phyloP scores from a whole-genome alignment of 345 rosid species.

The Pseudoturritis turrita region DNA sequence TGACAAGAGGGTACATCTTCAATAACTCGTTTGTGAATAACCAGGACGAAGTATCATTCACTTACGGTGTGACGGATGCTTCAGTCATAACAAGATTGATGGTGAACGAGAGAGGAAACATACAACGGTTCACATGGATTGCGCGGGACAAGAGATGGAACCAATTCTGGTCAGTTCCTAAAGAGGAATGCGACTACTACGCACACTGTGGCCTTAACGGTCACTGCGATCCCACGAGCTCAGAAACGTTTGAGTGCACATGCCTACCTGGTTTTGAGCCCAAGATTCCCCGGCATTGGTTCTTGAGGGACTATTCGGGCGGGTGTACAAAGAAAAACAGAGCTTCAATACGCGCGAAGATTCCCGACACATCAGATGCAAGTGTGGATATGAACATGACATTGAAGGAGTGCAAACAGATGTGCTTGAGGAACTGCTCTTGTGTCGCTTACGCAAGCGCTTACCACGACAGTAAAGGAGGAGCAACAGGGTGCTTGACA shows the following conservation, averaged over 20 bases:
- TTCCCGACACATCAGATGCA: constrained; percentile 44
- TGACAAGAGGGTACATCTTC: constrained; percentile 36
- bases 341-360: constrained; percentile 25
- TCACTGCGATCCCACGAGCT: constrained; percentile 34
- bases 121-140: constrained; percentile 50
- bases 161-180: constrained; percentile 39
- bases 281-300: constrained; percentile 39
- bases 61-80: constrained; percentile 27
- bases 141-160: constrained; percentile 37
- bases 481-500: constrained; percentile 41
- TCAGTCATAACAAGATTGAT: constrained; percentile 42
- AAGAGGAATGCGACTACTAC: constrained; percentile 58
- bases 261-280: constrained; percentile 76
- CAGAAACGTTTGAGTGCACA: constrained; percentile 35
- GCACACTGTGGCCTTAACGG: constrained; percentile 50
- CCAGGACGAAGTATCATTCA: constrained; percentile 32
- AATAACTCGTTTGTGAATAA: constrained; percentile 25
- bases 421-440: constrained; percentile 46
- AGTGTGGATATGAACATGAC: constrained; percentile 35
- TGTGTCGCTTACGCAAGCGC: constrained; percentile 54
- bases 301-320: constrained; percentile 40
- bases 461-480: constrained; percentile 28
- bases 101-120: constrained; percentile 45
- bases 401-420: constrained; percentile 35
- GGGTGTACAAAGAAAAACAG: constrained; percentile 47